phyloP scores from a whole-genome alignment of 768 basidiomycete species.

The Boletellus emodensis region DNA sequence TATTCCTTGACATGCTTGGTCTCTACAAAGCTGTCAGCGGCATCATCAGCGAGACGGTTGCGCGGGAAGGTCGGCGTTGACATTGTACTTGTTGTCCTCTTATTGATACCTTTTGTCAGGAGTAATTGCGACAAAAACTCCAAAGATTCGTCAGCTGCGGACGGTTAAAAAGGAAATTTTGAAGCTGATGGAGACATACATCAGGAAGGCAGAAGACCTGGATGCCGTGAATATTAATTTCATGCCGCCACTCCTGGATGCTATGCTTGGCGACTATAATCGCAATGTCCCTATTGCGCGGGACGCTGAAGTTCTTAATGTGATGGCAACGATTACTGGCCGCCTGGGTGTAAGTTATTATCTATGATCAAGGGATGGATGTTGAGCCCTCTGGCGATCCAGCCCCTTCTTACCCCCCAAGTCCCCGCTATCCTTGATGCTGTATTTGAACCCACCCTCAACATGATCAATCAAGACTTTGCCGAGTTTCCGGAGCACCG shows the following conservation, averaged over 20 bases:
- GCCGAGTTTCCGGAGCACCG: conserved; percentile 98
- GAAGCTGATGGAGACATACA: conserved; percentile 96
- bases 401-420: conserved; percentile 88
- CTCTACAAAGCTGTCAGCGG: conserved; percentile 96
- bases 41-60: conserved; percentile 91
- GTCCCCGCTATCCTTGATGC: conserved; percentile 94
- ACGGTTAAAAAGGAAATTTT: conserved; percentile 99
- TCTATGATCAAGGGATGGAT: neutral
- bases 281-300: conserved; percentile 90
- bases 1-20: conserved; percentile 98
- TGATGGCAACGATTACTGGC: conserved; percentile 91
- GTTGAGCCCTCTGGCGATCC: conserved; percentile 10
- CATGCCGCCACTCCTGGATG: conserved; percentile 93
- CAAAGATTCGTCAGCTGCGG: conserved; percentile 88
- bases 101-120: conserved; percentile 43
- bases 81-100: neutral
- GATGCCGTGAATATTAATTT: conserved; percentile 89
- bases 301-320: conserved; percentile 95
- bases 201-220: conserved; percentile 94
- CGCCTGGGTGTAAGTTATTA: conserved; percentile 73
- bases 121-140: conserved; percentile 90
- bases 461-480: conserved; percentile 99
- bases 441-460: conserved; percentile 93
- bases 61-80: conserved; percentile 62
- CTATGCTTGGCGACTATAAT: conserved; percentile 96